phyloP scores from a whole-genome alignment of 495 filamentous ascomycete genomes.

The Penicilliopsis zonata region DNA sequence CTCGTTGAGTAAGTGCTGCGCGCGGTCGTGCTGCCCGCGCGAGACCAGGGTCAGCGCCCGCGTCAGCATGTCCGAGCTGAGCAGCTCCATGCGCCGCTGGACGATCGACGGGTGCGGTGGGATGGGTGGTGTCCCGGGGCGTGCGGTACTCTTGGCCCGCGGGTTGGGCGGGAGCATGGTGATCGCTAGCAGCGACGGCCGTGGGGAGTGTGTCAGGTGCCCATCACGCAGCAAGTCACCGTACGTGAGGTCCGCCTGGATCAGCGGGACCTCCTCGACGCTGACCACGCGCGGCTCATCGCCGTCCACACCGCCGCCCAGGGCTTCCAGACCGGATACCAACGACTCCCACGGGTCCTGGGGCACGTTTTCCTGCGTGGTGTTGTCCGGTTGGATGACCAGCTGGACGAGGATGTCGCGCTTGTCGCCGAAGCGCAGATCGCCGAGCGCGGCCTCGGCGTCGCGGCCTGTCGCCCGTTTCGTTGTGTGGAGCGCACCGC shows the following conservation, averaged over 20 bases:
- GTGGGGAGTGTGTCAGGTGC: conserved; percentile 71
- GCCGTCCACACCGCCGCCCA: conserved; percentile 80
- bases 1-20: conserved; percentile 81
- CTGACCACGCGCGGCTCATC: conserved; percentile 77
- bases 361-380: conserved; percentile 74
- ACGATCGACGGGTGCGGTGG: conserved; percentile 93
- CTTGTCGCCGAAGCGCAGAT: conserved; percentile 94
- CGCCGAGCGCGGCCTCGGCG: conserved; percentile 85
- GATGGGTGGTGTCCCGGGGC: conserved; percentile 66
- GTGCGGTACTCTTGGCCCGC: conserved; percentile 44
- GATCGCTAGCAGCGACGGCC: conserved; percentile 89
- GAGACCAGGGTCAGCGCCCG: conserved; percentile 84
- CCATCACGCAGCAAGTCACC: conserved; percentile 92
- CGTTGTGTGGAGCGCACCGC: conserved; percentile 89
- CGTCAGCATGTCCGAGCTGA: conserved; percentile 97
- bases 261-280: conserved; percentile 89
- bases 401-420: conserved; percentile 93
- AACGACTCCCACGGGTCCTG: conserved; percentile 97
- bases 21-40: conserved; percentile 84
- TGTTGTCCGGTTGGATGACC: conserved; percentile 80
- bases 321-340: conserved; percentile 86
- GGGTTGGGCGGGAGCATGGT: conserved; percentile 83
- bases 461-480: conserved; percentile 96
- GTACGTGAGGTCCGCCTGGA: conserved; percentile 90
- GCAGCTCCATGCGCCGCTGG: conserved; percentile 92